phyloP scores from a whole-genome alignment of 345 rosid genomes.

The Euphorbia tirucalli region DNA sequence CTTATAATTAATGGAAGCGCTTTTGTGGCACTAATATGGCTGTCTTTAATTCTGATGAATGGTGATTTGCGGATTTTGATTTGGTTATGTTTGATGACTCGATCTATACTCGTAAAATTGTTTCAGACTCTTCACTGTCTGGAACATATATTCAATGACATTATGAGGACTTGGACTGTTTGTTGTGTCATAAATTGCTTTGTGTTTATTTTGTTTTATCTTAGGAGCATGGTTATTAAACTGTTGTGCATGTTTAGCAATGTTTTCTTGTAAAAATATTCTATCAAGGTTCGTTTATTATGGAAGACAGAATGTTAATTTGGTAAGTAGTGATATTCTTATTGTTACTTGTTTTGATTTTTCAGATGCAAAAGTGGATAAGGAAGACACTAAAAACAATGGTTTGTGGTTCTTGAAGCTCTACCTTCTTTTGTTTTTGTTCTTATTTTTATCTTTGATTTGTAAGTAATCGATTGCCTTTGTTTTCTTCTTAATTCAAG shows the following conservation, averaged over 20 bases:
- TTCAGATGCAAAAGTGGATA: slow-evolving; percentile 74
- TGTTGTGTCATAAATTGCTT: background rate
- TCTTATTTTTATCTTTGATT: background rate
- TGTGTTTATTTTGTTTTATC: background rate
- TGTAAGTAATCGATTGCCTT: background rate
- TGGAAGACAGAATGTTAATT: background rate
- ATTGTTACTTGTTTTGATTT: slow-evolving; percentile 21
- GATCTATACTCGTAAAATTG: background rate
- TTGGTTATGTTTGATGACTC: background rate
- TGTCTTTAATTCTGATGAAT: background rate
- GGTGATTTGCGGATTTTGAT: slow-evolving; percentile 5
- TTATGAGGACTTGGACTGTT: background rate
- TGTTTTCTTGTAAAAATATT: background rate
- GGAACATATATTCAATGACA: background rate
- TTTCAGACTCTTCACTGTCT: background rate
- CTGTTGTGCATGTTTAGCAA: background rate
- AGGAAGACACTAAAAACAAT: slow-evolving; percentile 73
- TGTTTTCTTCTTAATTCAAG: slow-evolving; percentile 4
- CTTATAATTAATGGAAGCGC: background rate
- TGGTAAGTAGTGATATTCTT: slow-evolving; percentile 4
- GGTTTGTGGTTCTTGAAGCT: slow-evolving; percentile 34
- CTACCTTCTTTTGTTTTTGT: slow-evolving; percentile 10
- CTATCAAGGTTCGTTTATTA: background rate
- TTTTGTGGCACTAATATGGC: background rate
- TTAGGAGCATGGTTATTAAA: background rate